Evolutionary conservation across 495 filamentous ascomycete genomes (phyloP), one percentile per base, ranked within the genome.

Genomic region (Penicillium paxilli): DNA sequence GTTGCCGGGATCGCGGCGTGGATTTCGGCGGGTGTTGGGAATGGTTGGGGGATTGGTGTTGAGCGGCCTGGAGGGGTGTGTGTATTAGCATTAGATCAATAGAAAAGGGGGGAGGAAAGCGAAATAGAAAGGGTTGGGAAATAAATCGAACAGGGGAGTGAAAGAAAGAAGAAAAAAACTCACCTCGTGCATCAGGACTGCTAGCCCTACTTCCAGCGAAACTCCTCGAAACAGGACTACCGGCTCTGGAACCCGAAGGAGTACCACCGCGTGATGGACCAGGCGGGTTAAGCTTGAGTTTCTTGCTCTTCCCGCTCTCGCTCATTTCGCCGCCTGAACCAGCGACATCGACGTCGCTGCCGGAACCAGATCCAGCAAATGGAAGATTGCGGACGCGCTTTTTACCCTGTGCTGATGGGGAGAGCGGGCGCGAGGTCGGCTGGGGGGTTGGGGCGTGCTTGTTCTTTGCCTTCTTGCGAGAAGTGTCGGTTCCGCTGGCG

Each of bases 381-480:
- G 70, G 67, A 16, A 63, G 55, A 59, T 73, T 74, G 58, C 64
- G 70, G 47, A 69, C 67, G 21, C 81, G 77, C 53, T 81, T 80
- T 59, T 76, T 74, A 58, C 69, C 75, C 46, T 70, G 65, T 40
- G 62, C 61, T 46, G 60, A 70, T 45, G 71, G 77, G 21, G 80
- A 83, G 30, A 82, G 78, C 8, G 76, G 80, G 37, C 80, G 77
- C 23, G 82, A 85, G 14, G 73, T 74, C 11, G 86, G 72, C 52
- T 86, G 81, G 6, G 84, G 80, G 14, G 74, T 76, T 1, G 70
- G 61, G 44, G 74, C 63, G 54, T 84, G 79, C 49, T 83, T 84
- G 65, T 85, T 90, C 74, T 94, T 96, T 33, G 81, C 77, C 81
- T 96, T 96, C 77, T 96, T 96, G 37, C 89, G 89, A 20, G 84